A percentile compares a stretch with the other conserved stretches of the same genome.
phyloP scores from a whole-genome alignment of 805 yeast genomes.

The Saccharomycopsis malanga region DNA sequence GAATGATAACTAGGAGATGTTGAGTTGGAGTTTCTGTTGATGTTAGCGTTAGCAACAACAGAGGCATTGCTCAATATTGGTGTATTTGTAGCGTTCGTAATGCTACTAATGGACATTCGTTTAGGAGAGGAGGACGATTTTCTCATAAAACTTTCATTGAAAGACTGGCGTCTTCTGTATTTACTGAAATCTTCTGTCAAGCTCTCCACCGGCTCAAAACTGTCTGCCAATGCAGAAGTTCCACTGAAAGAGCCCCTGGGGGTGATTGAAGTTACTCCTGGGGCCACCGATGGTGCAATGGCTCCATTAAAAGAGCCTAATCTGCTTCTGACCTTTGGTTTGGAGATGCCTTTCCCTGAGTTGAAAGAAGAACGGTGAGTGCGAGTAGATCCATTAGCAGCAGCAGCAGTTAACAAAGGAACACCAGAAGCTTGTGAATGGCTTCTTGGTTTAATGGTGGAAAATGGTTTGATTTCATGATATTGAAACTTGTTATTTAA shows the following conservation, averaged over 20 bases:
- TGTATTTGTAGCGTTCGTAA: constrained; percentile 9
- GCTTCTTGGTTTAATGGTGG: constrained; percentile 12
- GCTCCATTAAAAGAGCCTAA: constrained; percentile 18
- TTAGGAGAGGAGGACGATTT: constrained; percentile 4
- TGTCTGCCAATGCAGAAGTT: not conserved
- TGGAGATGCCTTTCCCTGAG: constrained; percentile 6
- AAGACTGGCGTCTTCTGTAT: constrained; percentile 9
- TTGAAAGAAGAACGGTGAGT: constrained; percentile 16
- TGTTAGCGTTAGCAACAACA: not conserved
- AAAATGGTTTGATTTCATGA: constrained; percentile 15
- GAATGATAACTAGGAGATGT: constrained; percentile 28
- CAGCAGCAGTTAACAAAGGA: not conserved
- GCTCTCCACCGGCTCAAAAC: constrained; percentile 9
- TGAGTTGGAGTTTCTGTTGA: constrained; percentile 3
- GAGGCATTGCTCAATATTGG: not conserved
- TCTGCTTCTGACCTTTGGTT: constrained; percentile 17
- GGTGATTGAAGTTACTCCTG: not conserved
- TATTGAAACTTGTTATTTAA: constrained; percentile 18
- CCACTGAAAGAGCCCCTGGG: too few relatives aligned
- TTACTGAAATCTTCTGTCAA: constrained; percentile 3
- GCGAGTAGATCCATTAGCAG: constrained; percentile 8
- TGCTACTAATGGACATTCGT: constrained; percentile 13
- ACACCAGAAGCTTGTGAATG: constrained; percentile 14
- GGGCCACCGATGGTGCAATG: not conserved
- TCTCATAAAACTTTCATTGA: constrained; percentile 16